Conservation (phyloP, 169 alveolate genomes). For the Cryptosporidium ryanae region DNA sequence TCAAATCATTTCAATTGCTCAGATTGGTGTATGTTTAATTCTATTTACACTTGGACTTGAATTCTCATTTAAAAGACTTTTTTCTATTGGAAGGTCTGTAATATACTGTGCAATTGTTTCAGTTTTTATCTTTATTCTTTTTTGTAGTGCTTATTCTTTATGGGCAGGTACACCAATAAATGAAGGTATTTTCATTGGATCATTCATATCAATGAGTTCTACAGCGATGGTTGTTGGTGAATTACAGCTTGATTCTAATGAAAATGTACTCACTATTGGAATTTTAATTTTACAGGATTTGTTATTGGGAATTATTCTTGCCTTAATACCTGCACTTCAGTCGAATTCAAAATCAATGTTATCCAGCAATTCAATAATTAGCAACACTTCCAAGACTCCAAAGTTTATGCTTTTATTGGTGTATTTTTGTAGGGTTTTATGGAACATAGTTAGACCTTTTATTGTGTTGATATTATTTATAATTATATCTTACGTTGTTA, state of each 20-base stretch:
- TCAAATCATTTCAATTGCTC: constrained; percentile 71
- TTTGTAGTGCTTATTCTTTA: constrained; percentile 62
- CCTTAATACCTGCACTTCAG: constrained; percentile 62
- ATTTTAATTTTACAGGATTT: constrained; percentile 62
- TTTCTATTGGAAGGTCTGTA: constrained; percentile 53
- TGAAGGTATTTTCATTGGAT: constrained; percentile 72
- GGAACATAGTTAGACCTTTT: constrained; percentile 67
- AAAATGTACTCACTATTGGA: constrained; percentile 61
- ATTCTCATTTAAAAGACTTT: constrained; percentile 55
- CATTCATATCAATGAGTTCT: constrained; percentile 72
- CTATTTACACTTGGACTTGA: constrained; percentile 55
- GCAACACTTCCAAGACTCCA: not conserved
- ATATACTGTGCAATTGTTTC: constrained; percentile 64
- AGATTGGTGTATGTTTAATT: constrained; percentile 70
- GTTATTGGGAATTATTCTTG: constrained; percentile 43
- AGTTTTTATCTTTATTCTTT: constrained; percentile 18
- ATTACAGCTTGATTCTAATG: constrained; percentile 66
- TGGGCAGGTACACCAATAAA: constrained; percentile 70
- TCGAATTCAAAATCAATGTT: not conserved
- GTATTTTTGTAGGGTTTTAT: constrained; percentile 11
- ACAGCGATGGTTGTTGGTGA: constrained; percentile 69
- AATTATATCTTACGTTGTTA: constrained; percentile 40
- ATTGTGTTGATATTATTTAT: constrained; percentile 16
- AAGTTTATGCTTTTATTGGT: not conserved
- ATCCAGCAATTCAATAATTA: not conserved